These are phyloP conservation scores for Edaphochlamys debaryana DNA, from an alignment of 139 green algal species.

Conservation along the genomic window DNA sequence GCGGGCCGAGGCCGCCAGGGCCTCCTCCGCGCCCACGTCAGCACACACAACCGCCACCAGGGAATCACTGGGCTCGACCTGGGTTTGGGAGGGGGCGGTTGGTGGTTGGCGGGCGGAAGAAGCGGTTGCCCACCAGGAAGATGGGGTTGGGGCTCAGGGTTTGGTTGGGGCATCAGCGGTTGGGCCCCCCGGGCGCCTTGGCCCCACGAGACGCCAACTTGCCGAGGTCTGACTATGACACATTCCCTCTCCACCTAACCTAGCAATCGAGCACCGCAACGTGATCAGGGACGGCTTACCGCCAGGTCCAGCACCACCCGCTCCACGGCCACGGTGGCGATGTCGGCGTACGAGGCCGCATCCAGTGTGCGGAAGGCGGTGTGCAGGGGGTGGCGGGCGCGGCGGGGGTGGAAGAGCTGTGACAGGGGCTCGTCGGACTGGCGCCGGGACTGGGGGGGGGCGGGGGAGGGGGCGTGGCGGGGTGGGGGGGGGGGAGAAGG, in stretches of 20 bases:
- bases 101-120: neutral
- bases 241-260: no score
- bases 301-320: constrained; percentile 68
- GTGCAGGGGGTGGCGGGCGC: constrained; percentile 68
- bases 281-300: no score
- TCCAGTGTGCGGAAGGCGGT: constrained; percentile 78
- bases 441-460: constrained; percentile 56
- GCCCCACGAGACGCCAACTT: no score
- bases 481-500: neutral
- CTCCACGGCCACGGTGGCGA: constrained; percentile 73
- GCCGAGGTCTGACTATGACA: no score
- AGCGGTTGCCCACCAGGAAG: no score
- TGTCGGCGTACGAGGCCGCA: constrained; percentile 74
- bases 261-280: no score
- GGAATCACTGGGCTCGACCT: constrained; percentile 67
- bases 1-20: constrained; percentile 44
- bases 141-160: neutral
- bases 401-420: constrained; percentile 46
- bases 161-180: no score
- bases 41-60: constrained; percentile 69
- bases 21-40: constrained; percentile 58
- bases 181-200: no score
- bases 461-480: neutral
- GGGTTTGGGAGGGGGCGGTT: neutral
- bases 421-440: constrained; percentile 52